These are phyloP conservation scores for Tagetes erecta DNA, from an alignment of 129 eudicot genomes.

Conservation along the genomic window DNA sequence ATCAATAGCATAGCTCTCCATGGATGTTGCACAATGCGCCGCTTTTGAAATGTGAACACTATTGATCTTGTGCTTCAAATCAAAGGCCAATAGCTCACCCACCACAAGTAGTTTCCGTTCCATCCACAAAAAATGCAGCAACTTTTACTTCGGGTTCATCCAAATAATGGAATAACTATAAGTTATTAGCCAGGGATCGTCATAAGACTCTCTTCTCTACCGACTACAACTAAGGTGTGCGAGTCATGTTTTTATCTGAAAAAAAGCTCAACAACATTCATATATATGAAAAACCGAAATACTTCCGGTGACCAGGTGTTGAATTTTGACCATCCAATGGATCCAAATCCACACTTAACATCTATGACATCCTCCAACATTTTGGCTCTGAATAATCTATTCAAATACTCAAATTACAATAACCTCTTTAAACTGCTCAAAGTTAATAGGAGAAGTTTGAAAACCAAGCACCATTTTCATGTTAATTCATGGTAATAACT, in stretches of 20 bases:
- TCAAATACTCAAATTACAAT: constrained; percentile 38
- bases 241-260: too few relatives aligned
- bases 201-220: too few relatives aligned
- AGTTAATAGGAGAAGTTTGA: constrained; percentile 48
- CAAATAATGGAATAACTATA: too few relatives aligned
- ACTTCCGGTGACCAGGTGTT: too few relatives aligned
- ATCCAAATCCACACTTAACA: constrained; percentile 31
- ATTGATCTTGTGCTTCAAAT: constrained; percentile 30
- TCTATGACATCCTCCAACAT: constrained; percentile 40
- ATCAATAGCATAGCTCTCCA: constrained; percentile 41
- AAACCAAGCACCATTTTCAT: constrained; percentile 41
- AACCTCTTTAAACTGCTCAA: constrained; percentile 35
- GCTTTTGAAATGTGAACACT: not conserved
- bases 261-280: too few relatives aligned
- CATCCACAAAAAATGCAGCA: constrained; percentile 39
- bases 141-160: not conserved
- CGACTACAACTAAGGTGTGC: too few relatives aligned
- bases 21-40: constrained; percentile 33
- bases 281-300: too few relatives aligned
- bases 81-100: constrained; percentile 46
- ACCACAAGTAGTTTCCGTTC: constrained; percentile 32
- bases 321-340: not conserved
- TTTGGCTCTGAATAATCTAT: constrained; percentile 43
- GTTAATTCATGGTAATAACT: constrained; percentile 37
- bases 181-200: too few relatives aligned